Conservation (phyloP, 2,329 filamentous ascomycete species). For the Sporothrix luriei region DNA sequence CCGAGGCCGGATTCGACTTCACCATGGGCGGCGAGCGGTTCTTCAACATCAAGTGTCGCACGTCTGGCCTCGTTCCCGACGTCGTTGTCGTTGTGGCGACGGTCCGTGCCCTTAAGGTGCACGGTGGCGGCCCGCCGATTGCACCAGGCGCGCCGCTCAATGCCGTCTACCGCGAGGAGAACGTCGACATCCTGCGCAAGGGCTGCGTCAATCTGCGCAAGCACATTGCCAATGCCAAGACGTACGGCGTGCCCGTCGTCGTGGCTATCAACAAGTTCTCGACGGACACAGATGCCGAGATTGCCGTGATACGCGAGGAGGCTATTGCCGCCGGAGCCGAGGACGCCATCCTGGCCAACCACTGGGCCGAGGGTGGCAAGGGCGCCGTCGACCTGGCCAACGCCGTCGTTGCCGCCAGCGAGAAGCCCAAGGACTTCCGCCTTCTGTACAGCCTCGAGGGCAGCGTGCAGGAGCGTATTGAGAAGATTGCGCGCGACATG, state of each 20-base stretch:
- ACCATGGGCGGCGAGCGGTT: constrained; percentile 99
- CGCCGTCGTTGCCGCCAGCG: constrained; percentile 78
- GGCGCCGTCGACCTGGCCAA: constrained; percentile 88
- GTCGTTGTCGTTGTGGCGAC: constrained; percentile 95
- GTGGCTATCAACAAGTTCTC: constrained; percentile 97
- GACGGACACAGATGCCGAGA: constrained; percentile 90
- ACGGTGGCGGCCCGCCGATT: constrained; percentile 94
- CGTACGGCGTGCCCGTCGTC: constrained; percentile 89
- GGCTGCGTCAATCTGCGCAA: constrained; percentile 95
- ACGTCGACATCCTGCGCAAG: constrained; percentile 83
- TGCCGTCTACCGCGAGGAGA: constrained; percentile 89
- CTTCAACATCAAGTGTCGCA: constrained; percentile 99
- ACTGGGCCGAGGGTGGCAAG: constrained; percentile 94
- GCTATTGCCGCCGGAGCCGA: constrained; percentile 89
- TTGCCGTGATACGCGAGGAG: constrained; percentile 85
- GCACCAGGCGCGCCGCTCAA: constrained; percentile 81
- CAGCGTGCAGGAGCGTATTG: constrained; percentile 80
- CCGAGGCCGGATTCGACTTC: constrained; percentile 97
- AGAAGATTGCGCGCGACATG: constrained; percentile 86
- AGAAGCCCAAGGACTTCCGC: constrained; percentile 84
- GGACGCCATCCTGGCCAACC: constrained; percentile 89
- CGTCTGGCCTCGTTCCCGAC: constrained; percentile 88
- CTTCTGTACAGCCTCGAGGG: constrained; percentile 82
- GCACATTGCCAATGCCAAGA: constrained; percentile 87
- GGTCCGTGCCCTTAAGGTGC: constrained; percentile 92